Evolutionary conservation across 2,329 filamentous ascomycete genomes (phyloP).

Genomic region (Neurospora crassa): DNA sequence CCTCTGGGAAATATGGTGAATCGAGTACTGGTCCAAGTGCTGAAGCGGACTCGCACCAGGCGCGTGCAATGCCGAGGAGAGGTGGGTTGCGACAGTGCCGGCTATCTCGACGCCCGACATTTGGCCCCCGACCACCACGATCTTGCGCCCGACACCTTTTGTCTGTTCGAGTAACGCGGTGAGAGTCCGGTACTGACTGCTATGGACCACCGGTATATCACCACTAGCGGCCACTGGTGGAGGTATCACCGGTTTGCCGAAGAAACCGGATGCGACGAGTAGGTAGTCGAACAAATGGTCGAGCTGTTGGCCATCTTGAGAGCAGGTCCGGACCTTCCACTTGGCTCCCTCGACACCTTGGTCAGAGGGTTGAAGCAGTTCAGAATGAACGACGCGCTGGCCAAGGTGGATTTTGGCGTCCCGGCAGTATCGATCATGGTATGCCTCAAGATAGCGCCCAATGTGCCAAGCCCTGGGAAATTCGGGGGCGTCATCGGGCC

Average conservation of each 20-base stretch:
- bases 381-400: constrained; percentile 33
- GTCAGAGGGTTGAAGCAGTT: constrained; percentile 19
- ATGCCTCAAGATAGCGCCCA: constrained; percentile 60
- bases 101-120: constrained; percentile 77
- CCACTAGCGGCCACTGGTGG: constrained; percentile 27
- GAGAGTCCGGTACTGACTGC: constrained; percentile 54
- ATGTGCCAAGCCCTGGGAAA: constrained; percentile 73
- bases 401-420: constrained; percentile 37
- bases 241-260: constrained; percentile 51
- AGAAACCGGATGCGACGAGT: constrained; percentile 67
- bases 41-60: constrained; percentile 32
- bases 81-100: constrained; percentile 58
- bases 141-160: constrained; percentile 40
- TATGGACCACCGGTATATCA: constrained; percentile 51
- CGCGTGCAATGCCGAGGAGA: constrained; percentile 54
- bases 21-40: constrained; percentile 39
- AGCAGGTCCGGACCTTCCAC: constrained; percentile 13
- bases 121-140: constrained; percentile 69
- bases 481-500: constrained; percentile 50
- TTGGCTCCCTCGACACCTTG: constrained; percentile 20
- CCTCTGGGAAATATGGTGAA: constrained; percentile 60
- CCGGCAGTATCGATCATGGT: constrained; percentile 46
- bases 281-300: constrained; percentile 58
- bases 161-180: constrained; percentile 33
- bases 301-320: constrained; percentile 25